Conservation (phyloP, 345 rosid genomes). For the Euphorbia tirucalli region DNA sequence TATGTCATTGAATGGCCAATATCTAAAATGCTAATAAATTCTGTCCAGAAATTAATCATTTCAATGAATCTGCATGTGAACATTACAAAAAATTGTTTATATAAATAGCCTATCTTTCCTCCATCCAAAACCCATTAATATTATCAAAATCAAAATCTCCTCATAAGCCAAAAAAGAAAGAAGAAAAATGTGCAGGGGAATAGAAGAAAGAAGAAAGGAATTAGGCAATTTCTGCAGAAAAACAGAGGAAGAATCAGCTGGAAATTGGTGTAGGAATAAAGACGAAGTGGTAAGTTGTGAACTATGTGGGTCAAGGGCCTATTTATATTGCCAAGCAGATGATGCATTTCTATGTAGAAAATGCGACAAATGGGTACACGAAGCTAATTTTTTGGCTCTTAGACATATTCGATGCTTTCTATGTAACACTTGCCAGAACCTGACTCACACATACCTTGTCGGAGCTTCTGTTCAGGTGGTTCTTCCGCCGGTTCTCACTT, state of each 20-base stretch:
- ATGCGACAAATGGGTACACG: constrained; percentile 75
- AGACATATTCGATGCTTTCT: constrained; percentile 74
- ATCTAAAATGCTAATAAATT: constrained; percentile 16
- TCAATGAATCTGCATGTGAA: constrained; percentile 12
- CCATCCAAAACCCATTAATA: not conserved
- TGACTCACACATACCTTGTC: constrained; percentile 53
- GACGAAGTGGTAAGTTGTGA: constrained; percentile 43
- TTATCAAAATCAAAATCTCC: too few species aligned
- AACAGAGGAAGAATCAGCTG: not conserved
- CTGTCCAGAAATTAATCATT: constrained; percentile 6
- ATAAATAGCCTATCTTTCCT: not conserved
- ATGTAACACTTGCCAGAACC: constrained; percentile 57
- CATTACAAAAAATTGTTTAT: not conserved
- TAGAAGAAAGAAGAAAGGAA: constrained; percentile 29
- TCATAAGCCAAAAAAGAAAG: not conserved
- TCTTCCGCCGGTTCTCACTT: constrained; percentile 34
- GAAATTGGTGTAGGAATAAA: constrained; percentile 8
- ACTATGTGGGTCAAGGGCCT: constrained; percentile 57
- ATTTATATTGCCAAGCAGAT: constrained; percentile 77
- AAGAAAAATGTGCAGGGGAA: constrained; percentile 56
- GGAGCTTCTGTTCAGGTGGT: constrained; percentile 46
- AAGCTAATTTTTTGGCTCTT: constrained; percentile 74
- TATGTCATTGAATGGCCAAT: constrained; percentile 28
- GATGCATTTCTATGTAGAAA: constrained; percentile 61
- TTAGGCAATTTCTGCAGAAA: constrained; percentile 3